phyloP scores from a whole-genome alignment of 2,329 filamentous ascomycete genomes.

The Fusarium albidum region DNA sequence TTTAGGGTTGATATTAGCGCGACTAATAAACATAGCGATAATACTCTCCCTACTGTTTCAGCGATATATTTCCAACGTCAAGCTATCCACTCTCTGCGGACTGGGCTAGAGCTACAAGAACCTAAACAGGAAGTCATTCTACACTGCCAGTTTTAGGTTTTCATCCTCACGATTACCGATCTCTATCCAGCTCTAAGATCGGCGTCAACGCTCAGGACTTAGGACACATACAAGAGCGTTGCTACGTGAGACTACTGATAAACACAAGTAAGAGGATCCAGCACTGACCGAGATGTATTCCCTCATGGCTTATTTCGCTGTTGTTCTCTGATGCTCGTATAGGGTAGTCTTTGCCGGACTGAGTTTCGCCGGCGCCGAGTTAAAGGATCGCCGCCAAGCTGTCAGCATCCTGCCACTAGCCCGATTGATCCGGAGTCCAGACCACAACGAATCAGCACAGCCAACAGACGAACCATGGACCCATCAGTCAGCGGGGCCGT shows the following conservation, averaged over 20 bases:
- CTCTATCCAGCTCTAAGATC: neutral
- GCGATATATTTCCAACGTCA: neutral
- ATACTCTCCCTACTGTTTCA: neutral
- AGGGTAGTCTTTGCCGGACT: neutral
- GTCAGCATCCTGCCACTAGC: neutral
- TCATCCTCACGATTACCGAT: fast-evolving
- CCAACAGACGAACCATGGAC: neutral
- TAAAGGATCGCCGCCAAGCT: neutral
- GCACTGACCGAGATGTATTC: no score
- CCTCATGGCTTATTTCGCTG: no score
- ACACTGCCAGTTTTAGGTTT: neutral
- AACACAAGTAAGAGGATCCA: no score
- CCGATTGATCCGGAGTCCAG: neutral
- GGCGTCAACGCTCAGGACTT: neutral
- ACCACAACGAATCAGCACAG: conserved; percentile 1
- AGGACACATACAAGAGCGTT: no score
- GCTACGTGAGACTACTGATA: no score
- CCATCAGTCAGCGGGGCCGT: neutral
- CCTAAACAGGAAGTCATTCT: neutral
- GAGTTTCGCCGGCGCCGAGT: neutral
- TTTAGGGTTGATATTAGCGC: neutral
- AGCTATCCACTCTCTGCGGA: fast-evolving
- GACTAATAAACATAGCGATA: neutral
- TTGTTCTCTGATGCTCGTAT: no score
- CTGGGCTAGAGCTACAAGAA: neutral